Percentiles rank a stretch among this genome's conserved stretches.
Evolutionary conservation across 2,329 filamentous ascomycete genomes (phyloP).

Genomic region (Colletotrichum eremochloae): DNA sequence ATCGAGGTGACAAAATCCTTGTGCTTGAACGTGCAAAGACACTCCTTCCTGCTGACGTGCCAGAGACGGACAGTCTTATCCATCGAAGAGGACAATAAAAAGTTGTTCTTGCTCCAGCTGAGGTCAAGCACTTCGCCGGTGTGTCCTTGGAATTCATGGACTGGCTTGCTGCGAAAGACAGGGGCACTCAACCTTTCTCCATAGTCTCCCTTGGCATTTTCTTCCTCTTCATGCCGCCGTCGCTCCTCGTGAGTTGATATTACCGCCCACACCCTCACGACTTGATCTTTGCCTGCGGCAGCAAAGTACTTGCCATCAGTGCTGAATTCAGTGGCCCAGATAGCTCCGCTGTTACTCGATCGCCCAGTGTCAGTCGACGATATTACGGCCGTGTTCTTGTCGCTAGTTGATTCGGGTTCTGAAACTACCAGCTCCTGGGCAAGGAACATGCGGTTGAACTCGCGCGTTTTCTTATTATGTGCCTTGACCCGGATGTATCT

Average conservation of each 20-base stretch:
- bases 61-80: slow-evolving; percentile 96
- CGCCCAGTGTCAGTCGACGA: slow-evolving; percentile 47
- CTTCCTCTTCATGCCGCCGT: slow-evolving; percentile 78
- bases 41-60: slow-evolving; percentile 89
- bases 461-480: slow-evolving; percentile 83
- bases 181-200: slow-evolving; percentile 84
- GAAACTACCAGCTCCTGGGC: slow-evolving; percentile 82
- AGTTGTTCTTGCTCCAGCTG: slow-evolving; percentile 99
- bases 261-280: slow-evolving; percentile 90
- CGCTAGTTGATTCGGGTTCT: slow-evolving; percentile 12
- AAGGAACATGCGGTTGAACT: slow-evolving; percentile 90
- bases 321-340: slow-evolving; percentile 95
- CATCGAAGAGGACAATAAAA: slow-evolving; percentile 95
- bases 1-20: slow-evolving; percentile 96
- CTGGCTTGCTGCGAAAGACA: slow-evolving; percentile 85
- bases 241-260: slow-evolving; percentile 87
- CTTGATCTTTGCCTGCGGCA: slow-evolving; percentile 89
- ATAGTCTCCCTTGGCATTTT: slow-evolving; percentile 61
- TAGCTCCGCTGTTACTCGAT: slow-evolving; percentile 66
- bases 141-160: slow-evolving; percentile 86
- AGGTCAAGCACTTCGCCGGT: slow-evolving; percentile 88
- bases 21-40: slow-evolving; percentile 93
- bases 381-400: slow-evolving; percentile 55
- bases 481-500: slow-evolving; percentile 89
- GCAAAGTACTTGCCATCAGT: slow-evolving; percentile 91